These are phyloP conservation scores for Cercospora sesami DNA, from an alignment of 2,329 filamentous ascomycete species.

Conservation along the genomic window DNA sequence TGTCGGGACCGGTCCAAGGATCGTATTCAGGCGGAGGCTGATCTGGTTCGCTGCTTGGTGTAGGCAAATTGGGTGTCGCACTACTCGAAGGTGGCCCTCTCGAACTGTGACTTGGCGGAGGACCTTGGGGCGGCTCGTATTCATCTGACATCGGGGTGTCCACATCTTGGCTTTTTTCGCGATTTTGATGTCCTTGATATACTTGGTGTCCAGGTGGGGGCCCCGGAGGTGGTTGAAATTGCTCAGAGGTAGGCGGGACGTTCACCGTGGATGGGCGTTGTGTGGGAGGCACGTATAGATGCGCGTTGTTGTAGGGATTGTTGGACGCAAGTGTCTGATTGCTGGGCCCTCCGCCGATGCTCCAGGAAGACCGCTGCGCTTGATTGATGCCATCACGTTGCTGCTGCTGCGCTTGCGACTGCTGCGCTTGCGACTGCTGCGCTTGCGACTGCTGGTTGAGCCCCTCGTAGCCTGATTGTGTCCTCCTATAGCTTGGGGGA, in stretches of 20 bases:
- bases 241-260: constrained; percentile 24
- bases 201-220: constrained; percentile 24
- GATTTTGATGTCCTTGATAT: constrained; percentile 26
- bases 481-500: constrained; percentile 25
- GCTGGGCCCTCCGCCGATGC: constrained; percentile 22
- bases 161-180: constrained; percentile 19
- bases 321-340: constrained; percentile 22
- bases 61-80: constrained; percentile 20
- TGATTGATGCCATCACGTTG: constrained; percentile 8
- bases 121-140: constrained; percentile 37
- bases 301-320: constrained; percentile 27
- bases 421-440: constrained; percentile 14
- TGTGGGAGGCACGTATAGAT: constrained; percentile 13
- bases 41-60: constrained; percentile 20
- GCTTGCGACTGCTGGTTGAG: constrained; percentile 14
- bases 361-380: constrained; percentile 22
- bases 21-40: constrained; percentile 60
- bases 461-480: constrained; percentile 19
- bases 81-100: constrained; percentile 17
- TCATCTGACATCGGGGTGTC: constrained; percentile 19
- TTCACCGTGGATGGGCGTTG: constrained; percentile 25
- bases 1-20: constrained; percentile 72
- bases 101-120: constrained; percentile 31
- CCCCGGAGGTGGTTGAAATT: constrained; percentile 37
- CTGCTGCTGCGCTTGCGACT: constrained; percentile 15